Percentiles rank a stretch among this genome's conserved stretches.
Conservation (phyloP, 179 eudicot species). For the Vitellaria paradoxa region DNA sequence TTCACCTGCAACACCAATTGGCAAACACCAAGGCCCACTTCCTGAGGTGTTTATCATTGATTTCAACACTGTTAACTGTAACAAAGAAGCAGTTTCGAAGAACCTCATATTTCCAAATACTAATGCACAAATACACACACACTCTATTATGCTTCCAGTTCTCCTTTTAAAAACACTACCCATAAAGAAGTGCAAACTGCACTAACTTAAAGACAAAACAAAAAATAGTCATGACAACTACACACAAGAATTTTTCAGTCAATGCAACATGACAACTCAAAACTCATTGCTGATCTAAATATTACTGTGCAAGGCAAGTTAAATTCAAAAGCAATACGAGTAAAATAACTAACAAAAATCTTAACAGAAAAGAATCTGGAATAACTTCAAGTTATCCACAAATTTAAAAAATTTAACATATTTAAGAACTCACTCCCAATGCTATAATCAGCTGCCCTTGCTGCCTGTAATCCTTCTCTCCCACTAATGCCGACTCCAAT, state of each 20-base stretch:
- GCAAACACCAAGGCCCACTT: neutral
- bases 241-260: neutral
- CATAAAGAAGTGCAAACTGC: too few relatives aligned
- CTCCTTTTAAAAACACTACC: too few relatives aligned
- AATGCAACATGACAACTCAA: neutral
- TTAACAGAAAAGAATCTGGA: neutral
- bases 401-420: neutral
- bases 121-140: neutral
- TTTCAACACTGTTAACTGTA: neutral
- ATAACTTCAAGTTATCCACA: neutral
- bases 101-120: neutral
- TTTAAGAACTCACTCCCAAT: conserved; percentile 75
- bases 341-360: neutral
- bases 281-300: neutral
- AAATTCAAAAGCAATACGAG: conserved; percentile 3
- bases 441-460: conserved; percentile 99
- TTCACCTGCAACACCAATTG: neutral
- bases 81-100: neutral
- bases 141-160: neutral
- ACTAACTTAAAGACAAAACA: too few relatives aligned
- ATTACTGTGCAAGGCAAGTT: neutral
- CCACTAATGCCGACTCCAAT: conserved; percentile 99
- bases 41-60: neutral
- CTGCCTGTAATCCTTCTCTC: conserved; percentile 97
- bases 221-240: too few relatives aligned